phyloP scores from a whole-genome alignment of 2,329 filamentous ascomycete genomes.

The Paradendryphiella salina region DNA sequence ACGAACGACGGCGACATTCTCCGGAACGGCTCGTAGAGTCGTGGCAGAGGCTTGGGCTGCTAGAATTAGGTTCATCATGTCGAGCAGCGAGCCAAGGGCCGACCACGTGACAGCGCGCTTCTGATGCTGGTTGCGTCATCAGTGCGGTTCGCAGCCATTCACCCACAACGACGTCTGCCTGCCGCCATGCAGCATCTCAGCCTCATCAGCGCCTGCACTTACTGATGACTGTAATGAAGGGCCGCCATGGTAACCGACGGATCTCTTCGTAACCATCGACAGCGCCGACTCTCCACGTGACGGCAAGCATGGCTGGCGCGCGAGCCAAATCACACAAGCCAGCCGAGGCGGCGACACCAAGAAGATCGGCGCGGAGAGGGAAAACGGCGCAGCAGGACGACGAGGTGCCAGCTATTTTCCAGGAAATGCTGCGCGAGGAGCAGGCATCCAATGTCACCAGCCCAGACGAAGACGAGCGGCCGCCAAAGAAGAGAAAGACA shows the following conservation, averaged over 20 bases:
- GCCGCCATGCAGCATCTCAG: neutral
- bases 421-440: constrained; percentile 52
- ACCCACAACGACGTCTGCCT: neutral
- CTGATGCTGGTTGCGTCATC: constrained; percentile 14
- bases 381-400: constrained; percentile 28
- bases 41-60: too few species aligned
- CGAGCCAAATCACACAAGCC: constrained; percentile 31
- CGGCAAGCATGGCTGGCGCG: constrained; percentile 33
- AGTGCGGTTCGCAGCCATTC: constrained; percentile 1
- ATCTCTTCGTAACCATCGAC: neutral
- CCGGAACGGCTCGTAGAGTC: too few species aligned
- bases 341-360: constrained; percentile 17
- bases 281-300: constrained; percentile 3
- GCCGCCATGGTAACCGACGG: neutral
- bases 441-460: constrained; percentile 37
- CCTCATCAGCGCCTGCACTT: neutral
- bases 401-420: constrained; percentile 50
- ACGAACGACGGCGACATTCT: too few species aligned
- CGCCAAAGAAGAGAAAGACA: constrained; percentile 46
- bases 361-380: constrained; percentile 31
- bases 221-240: neutral
- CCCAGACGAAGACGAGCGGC: constrained; percentile 39
- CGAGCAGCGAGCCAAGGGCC: neutral
- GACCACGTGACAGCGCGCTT: constrained; percentile 20
- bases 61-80: too few species aligned